Evolutionary conservation across 179 eudicot genomes (phyloP), one percentile per base, ranked within the genome.

Genomic region (Gypsophila paniculata): DNA sequence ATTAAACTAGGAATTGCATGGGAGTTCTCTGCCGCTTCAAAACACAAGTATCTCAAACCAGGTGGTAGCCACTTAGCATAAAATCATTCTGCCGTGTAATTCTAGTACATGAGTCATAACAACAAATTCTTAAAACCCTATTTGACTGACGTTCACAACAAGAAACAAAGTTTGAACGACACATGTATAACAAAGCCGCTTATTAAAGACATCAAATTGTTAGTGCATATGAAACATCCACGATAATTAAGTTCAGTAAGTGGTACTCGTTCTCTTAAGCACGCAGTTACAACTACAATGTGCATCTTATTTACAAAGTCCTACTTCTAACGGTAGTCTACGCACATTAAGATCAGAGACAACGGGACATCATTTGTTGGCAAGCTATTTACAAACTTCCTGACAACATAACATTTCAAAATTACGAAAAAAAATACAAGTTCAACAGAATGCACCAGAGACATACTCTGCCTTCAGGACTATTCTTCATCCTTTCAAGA

Each of bases 381-480:
- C 6, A 2, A 19, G 6, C 17, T 44, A 38, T 23, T 38, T 14
- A 17, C 15, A 34, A 25, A 29, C 34, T 29, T 14, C 15, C 42
- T 15, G 10, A 49, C 59, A 19, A 26, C 34, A 29, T 36, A 17
- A 6, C 22, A 29, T n/a, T 69, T 54, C 29, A 69, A 34, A 69
- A 5, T 19, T 7, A 8, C 9, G 12, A 42, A 0, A 9, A 14
- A 44, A 13, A 42, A 9, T 10, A 7, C 13, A 44, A 0, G 39
- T 68, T 8, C 2, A 19, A 18, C 25, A 8, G 23, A 63, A 68
- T 19, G 39, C 22, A 44, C 18, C 12, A 71, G 46, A 59, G 60
- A 60, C 87, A 85, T 77, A 93, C 98, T 74, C 83, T 82, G 76
- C 97, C 99, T 83, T 94, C 99, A 5, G 94, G 89, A 72, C 83